Evolutionary conservation across 306 rosid genomes (phyloP).

Genomic region (Pyrus communis): DNA sequence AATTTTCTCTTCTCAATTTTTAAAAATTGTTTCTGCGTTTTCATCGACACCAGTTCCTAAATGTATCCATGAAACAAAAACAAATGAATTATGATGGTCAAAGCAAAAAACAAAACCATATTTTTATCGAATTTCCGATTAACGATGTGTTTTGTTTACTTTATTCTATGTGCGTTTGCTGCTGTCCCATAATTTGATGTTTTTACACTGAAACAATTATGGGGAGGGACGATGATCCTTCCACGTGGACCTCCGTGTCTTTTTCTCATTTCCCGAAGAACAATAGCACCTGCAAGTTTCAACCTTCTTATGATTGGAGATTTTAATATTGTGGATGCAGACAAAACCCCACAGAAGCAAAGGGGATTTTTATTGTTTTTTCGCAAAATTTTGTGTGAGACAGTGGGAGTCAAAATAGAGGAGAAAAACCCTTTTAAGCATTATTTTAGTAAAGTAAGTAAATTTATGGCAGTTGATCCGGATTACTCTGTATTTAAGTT

Average conservation of each 20-base stretch:
- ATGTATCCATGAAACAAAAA: background rate
- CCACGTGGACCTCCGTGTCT: conserved; percentile 64
- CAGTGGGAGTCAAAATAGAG: background rate
- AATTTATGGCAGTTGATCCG: conserved; percentile 6
- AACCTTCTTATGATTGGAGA: conserved; percentile 28
- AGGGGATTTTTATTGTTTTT: background rate
- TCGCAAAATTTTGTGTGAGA: background rate
- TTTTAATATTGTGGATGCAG: conserved; percentile 18
- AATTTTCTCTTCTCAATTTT: conserved; percentile 28
- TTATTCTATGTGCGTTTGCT: background rate
- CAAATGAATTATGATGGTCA: background rate
- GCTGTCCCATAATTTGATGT: conserved; percentile 9
- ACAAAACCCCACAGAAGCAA: conserved; percentile 24
- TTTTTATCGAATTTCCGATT: conserved; percentile 13
- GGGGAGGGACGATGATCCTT: conserved; percentile 60
- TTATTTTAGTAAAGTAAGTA: background rate
- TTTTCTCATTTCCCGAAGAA: conserved; percentile 34
- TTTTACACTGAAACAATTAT: conserved; percentile 31
- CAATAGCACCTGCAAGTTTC: conserved; percentile 43
- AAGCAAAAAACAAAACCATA: background rate
- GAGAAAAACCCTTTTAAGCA: conserved; percentile 5
- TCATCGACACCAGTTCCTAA: conserved; percentile 32
- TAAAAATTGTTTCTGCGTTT: conserved; percentile 5
- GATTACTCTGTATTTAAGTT: background rate
- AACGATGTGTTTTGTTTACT: conserved; percentile 18